phyloP scores from a whole-genome alignment of 1,284 basidiomycete species.

The Pseudozyma sp. region DNA sequence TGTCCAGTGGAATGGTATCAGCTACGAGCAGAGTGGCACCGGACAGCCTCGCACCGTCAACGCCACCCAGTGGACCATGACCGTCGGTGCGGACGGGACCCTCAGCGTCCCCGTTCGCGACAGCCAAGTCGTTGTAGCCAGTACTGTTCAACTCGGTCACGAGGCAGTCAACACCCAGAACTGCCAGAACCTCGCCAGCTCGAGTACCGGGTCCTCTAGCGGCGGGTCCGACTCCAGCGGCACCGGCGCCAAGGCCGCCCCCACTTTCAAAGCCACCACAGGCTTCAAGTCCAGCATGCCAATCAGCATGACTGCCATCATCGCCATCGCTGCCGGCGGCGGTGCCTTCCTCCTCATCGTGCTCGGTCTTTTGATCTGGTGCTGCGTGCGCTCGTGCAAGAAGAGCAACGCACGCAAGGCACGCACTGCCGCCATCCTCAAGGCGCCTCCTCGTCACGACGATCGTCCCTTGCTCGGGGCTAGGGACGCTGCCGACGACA shows the following conservation, averaged over 20 bases:
- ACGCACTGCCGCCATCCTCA: constrained; percentile 21
- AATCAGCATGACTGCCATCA: constrained; percentile 43
- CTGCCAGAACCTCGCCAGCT: constrained; percentile 29
- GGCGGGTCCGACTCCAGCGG: constrained; percentile 13
- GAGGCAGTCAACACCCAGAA: constrained; percentile 26
- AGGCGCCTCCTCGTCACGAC: constrained; percentile 30
- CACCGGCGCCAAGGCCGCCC: constrained; percentile 29
- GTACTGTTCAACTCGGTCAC: constrained; percentile 36
- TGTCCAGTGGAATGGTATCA: constrained; percentile 57
- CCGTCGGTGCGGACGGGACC: constrained; percentile 40
- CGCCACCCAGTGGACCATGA: constrained; percentile 26
- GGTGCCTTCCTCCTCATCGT: constrained; percentile 35
- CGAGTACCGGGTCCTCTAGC: not conserved
- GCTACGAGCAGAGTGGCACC: constrained; percentile 42
- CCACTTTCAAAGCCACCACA: constrained; percentile 53
- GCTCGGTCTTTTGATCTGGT: constrained; percentile 45
- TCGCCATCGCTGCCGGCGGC: constrained; percentile 42
- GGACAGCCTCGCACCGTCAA: constrained; percentile 41
- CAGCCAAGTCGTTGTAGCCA: constrained; percentile 50
- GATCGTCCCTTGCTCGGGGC: constrained; percentile 28
- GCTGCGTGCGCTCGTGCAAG: constrained; percentile 42
- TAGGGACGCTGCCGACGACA: constrained; percentile 19
- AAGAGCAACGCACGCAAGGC: constrained; percentile 41
- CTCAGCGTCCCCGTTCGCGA: constrained; percentile 54
- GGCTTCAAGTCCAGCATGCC: constrained; percentile 36